A percentile compares a stretch with the other conserved stretches of the same genome.
phyloP scores from a whole-genome alignment of 129 eudicot species.

The Flaveria sonorensis region DNA sequence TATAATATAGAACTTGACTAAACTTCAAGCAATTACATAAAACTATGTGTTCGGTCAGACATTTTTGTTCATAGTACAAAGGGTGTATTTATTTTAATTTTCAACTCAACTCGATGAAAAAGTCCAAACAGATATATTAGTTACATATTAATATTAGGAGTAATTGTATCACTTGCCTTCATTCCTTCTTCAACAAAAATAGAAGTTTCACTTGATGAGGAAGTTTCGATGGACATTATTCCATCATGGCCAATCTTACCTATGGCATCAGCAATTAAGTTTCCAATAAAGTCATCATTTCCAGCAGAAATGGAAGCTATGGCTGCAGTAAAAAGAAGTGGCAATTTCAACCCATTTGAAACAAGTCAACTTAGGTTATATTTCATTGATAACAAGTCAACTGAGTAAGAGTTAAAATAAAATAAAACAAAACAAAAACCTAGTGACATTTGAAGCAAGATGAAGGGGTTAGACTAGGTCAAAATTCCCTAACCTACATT shows the following conservation, averaged over 20 bases:
- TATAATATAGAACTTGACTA: background rate
- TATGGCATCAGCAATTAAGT: slow-evolving; percentile 78
- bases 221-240: slow-evolving; percentile 68
- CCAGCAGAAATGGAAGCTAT: slow-evolving; percentile 92
- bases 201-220: slow-evolving; percentile 77
- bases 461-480: background rate
- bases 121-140: too few relatives aligned
- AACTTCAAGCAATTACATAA: background rate
- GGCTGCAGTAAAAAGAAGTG: slow-evolving; percentile 46
- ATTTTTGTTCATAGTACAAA: background rate
- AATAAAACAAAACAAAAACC: background rate
- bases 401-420: background rate
- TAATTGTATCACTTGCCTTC: slow-evolving; percentile 57
- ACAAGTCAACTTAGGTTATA: background rate
- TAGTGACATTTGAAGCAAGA: background rate
- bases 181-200: slow-evolving; percentile 89
- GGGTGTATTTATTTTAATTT: slow-evolving; percentile 3
- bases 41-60: background rate
- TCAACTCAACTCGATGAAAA: too few relatives aligned
- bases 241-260: slow-evolving; percentile 87
- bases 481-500: too few relatives aligned
- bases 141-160: background rate
- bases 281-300: slow-evolving; percentile 85
- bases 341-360: background rate
- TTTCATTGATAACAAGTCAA: background rate